phyloP scores from a whole-genome alignment of 1,139 yeast genomes.

The Pichia sp. region DNA sequence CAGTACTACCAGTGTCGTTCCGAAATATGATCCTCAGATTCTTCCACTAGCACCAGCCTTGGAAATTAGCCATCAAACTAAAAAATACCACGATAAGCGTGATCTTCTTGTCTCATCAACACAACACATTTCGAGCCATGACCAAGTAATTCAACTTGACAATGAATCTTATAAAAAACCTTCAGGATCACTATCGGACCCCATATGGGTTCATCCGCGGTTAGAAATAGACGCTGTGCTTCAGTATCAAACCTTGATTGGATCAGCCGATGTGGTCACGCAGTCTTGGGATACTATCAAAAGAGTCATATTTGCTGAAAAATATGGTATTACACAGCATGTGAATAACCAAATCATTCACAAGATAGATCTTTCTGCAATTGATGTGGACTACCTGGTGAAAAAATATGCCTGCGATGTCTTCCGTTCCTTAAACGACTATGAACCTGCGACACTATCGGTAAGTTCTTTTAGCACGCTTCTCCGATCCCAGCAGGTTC shows the following conservation, averaged over 20 bases:
- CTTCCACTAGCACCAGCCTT: slow-evolving; percentile 11
- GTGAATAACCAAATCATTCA: slow-evolving; percentile 19
- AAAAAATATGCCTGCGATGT: slow-evolving; percentile 11
- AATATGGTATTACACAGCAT: slow-evolving; percentile 11
- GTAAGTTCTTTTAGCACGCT: slow-evolving; percentile 11
- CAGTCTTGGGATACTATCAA: slow-evolving; percentile 18
- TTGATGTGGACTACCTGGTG: slow-evolving; percentile 1
- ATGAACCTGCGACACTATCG: background rate
- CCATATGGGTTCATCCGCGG: slow-evolving; percentile 28
- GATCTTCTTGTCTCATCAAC: slow-evolving; percentile 1
- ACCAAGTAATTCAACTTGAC: background rate
- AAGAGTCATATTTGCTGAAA: slow-evolving; percentile 23
- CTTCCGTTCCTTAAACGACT: slow-evolving; percentile 13
- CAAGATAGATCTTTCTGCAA: slow-evolving; percentile 11
- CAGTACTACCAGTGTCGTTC: background rate
- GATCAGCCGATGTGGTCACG: slow-evolving; percentile 16
- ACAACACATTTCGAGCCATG: too few relatives aligned
- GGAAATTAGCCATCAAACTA: slow-evolving; percentile 7
- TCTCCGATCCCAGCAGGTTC: slow-evolving; percentile 13
- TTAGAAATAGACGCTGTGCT: slow-evolving; percentile 24
- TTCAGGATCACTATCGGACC: too few relatives aligned
- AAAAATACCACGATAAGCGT: slow-evolving; percentile 5
- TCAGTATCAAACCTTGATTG: slow-evolving; percentile 22
- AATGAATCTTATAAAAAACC: background rate
- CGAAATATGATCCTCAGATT: background rate